Conservation (phyloP, 169 alveolate species). For the Babesia divergens region DNA sequence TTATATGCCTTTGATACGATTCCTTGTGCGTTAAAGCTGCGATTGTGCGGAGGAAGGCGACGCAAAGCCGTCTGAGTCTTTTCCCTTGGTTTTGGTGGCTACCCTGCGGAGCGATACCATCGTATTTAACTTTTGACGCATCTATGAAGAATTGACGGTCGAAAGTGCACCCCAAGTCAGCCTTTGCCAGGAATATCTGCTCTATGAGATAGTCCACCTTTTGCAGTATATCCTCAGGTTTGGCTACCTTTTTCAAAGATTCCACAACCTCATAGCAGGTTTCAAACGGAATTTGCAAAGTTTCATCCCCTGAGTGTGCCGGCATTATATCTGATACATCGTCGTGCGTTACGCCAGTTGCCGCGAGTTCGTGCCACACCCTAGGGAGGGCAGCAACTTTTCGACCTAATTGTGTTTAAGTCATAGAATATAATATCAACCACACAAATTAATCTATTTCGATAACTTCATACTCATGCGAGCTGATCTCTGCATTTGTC, state of each 20-base stretch:
- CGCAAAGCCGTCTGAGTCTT: conserved; percentile 5
- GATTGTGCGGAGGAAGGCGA: background rate
- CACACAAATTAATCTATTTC: conserved; percentile 17
- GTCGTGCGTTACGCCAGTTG: no score
- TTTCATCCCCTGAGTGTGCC: background rate
- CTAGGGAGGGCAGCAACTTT: no score
- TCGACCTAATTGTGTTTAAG: no score
- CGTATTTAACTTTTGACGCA: background rate
- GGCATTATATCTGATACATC: background rate
- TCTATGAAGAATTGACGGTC: conserved; percentile 17
- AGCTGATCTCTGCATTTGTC: background rate
- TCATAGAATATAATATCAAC: no score
- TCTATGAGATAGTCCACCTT: conserved; percentile 8
- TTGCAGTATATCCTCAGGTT: background rate
- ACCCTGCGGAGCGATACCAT: background rate
- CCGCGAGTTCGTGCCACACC: no score
- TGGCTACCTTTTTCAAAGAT: background rate
- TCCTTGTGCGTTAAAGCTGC: background rate
- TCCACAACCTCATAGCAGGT: background rate
- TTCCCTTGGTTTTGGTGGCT: background rate
- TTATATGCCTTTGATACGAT: background rate
- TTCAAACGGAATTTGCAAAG: background rate
- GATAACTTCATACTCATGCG: background rate
- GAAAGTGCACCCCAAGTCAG: background rate
- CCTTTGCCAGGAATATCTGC: conserved; percentile 3